A percentile compares a stretch with the other conserved stretches of the same genome.
Evolutionary conservation across 176 grass and related monocot genomes (phyloP).

Genomic region (Oryza meridionalis): DNA sequence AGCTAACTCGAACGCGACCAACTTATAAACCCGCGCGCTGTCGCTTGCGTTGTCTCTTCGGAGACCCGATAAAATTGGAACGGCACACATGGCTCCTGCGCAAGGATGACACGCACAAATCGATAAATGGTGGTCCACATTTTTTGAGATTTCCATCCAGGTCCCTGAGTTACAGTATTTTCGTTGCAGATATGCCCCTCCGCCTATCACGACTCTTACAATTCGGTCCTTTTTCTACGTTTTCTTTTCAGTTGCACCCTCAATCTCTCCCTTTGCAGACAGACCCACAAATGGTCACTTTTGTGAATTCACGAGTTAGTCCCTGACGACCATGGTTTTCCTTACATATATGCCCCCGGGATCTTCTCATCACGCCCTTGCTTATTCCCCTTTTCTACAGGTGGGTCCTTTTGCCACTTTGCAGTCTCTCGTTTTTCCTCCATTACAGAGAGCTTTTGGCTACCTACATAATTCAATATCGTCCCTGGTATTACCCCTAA

Average conservation of each 20-base stretch:
- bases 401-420: background rate
- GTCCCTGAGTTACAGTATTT: background rate
- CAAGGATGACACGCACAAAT: conserved; percentile 38
- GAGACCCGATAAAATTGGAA: conserved; percentile 42
- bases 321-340: background rate
- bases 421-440: too few relatives aligned
- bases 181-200: background rate
- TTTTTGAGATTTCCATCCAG: background rate
- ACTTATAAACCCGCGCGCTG: accelerated
- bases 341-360: background rate
- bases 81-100: conserved; percentile 30
- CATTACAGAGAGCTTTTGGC: too few relatives aligned
- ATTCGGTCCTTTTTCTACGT: too few relatives aligned
- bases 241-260: too few relatives aligned
- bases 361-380: background rate
- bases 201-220: too few relatives aligned
- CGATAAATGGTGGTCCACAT: conserved; percentile 30
- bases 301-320: too few relatives aligned
- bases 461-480: too few relatives aligned
- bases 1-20: accelerated
- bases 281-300: too few relatives aligned
- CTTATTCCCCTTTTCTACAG: background rate
- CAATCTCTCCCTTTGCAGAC: too few relatives aligned
- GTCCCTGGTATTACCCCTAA: too few relatives aligned
- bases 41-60: accelerated